Percentiles rank a stretch among this genome's conserved stretches.
phyloP scores from a whole-genome alignment of 768 basidiomycete species.

The Mycena indigotica region DNA sequence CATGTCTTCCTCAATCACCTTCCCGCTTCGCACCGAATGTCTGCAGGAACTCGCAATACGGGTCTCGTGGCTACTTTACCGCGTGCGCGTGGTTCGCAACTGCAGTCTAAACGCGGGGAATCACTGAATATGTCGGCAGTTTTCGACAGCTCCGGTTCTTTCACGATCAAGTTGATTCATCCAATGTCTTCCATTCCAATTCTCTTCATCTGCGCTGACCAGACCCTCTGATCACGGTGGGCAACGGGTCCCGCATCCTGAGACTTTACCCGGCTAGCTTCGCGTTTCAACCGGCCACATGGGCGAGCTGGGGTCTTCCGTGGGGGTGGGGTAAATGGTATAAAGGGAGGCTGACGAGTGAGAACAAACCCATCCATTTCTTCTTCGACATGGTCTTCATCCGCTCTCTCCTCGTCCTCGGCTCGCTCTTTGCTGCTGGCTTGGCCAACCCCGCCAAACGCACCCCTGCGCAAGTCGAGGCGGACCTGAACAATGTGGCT shows the following conservation, averaged over 20 bases:
- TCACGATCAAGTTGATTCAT: too few species aligned
- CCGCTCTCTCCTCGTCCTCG: slow-evolving; percentile 11
- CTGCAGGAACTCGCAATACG: too few species aligned
- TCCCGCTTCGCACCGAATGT: too few species aligned
- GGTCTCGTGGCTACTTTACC: background rate
- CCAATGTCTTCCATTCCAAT: background rate
- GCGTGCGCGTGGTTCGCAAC: too few species aligned
- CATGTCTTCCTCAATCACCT: too few species aligned
- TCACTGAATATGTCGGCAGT: background rate
- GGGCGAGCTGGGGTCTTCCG: background rate
- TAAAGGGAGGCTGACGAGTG: slow-evolving; percentile 1
- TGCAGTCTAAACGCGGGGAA: too few species aligned
- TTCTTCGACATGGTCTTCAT: slow-evolving; percentile 20
- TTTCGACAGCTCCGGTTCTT: background rate
- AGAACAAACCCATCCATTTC: background rate
- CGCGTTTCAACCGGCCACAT: background rate
- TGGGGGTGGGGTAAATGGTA: slow-evolving; percentile 1
- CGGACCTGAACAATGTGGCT: slow-evolving; percentile 29
- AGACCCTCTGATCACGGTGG: slow-evolving; percentile 8
- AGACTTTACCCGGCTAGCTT: background rate
- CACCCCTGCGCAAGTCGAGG: slow-evolving; percentile 28
- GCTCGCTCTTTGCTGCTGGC: slow-evolving; percentile 8
- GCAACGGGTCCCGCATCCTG: background rate
- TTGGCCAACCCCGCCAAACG: slow-evolving; percentile 20
- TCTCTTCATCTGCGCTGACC: background rate